A percentile compares a stretch with the other conserved stretches of the same genome.
Conservation (phyloP, 768 basidiomycete genomes). For the Lenzites betulinus region DNA sequence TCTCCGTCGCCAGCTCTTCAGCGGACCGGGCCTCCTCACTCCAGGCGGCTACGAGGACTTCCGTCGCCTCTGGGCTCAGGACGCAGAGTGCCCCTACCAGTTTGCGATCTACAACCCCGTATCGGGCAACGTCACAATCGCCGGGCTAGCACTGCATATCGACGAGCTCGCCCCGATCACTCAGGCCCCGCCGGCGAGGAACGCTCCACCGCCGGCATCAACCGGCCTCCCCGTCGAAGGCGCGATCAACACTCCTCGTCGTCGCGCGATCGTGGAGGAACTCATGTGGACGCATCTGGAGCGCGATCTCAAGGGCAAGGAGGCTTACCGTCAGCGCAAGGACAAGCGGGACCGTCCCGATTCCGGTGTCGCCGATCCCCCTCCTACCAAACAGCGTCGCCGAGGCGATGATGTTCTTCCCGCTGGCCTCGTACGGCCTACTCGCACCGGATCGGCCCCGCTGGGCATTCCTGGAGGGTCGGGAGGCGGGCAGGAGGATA, state of each 20-base stretch:
- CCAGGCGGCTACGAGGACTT: background rate
- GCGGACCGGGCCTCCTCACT: background rate
- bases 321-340: background rate
- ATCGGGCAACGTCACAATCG: background rate
- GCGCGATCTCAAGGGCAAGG: background rate
- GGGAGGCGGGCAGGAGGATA: background rate
- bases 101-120: background rate
- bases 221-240: background rate
- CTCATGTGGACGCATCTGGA: constrained; percentile 1
- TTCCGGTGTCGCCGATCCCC: background rate
- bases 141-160: background rate
- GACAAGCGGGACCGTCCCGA: background rate
- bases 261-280: background rate
- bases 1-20: background rate
- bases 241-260: background rate
- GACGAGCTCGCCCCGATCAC: background rate
- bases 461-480: background rate
- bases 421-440: background rate
- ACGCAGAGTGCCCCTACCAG: background rate
- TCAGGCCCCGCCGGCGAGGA: background rate
- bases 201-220: background rate
- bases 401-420: background rate
- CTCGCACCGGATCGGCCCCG: background rate
- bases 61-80: background rate
- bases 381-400: background rate